phyloP scores from a whole-genome alignment of 345 rosid species.

The Chamaenerion angustifolium region DNA sequence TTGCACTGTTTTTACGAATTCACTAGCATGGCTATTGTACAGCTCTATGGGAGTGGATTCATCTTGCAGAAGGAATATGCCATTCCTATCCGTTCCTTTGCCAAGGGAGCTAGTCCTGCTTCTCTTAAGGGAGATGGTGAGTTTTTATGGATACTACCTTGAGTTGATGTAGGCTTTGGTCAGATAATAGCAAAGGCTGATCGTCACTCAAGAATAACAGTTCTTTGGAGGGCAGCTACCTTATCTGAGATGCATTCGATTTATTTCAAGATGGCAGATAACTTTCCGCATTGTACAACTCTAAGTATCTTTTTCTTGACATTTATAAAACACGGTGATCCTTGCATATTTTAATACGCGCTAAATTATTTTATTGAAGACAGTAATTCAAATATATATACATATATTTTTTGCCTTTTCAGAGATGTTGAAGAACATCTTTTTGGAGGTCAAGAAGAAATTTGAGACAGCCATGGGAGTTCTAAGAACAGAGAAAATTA shows the following conservation, averaged over 20 bases:
- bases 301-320: no score
- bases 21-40: slow-evolving; percentile 8
- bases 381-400: background rate
- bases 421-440: slow-evolving; percentile 93
- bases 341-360: slow-evolving; percentile 6
- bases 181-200: background rate
- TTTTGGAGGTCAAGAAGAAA: slow-evolving; percentile 69
- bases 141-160: slow-evolving; percentile 6
- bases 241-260: no score
- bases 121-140: slow-evolving; percentile 78
- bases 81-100: slow-evolving; percentile 51
- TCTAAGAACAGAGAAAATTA: slow-evolving; percentile 79
- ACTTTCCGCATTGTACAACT: no score
- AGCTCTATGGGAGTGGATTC: slow-evolving; percentile 40
- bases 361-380: no score
- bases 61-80: slow-evolving; percentile 37
- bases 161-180: background rate
- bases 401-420: slow-evolving; percentile 10
- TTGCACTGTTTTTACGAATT: background rate
- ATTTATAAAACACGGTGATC: background rate
- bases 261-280: no score
- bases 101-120: slow-evolving; percentile 58
- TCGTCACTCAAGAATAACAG: background rate
- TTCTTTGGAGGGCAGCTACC: no score
- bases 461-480: slow-evolving; percentile 71